Evolutionary conservation across 371 early-diverging fungal genomes (phyloP).

Genomic region (Mortierella polycephala): DNA sequence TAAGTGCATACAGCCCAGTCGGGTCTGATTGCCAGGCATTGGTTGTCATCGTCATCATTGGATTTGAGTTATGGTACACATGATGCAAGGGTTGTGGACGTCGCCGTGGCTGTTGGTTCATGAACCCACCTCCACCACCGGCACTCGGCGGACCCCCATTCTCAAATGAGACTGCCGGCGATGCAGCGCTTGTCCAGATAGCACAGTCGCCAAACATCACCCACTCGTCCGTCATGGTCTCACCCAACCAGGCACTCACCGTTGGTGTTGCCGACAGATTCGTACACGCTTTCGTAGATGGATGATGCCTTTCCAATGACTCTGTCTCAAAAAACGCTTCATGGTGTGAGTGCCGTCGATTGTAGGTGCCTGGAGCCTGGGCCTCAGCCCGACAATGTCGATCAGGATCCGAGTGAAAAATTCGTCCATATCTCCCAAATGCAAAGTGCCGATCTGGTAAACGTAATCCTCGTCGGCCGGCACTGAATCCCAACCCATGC

Average conservation of each 20-base stretch:
- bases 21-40: not conserved
- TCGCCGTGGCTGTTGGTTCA: conserved; percentile 9
- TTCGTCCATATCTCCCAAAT: conserved; percentile 30
- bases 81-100: conserved; percentile 26
- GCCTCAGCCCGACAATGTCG: not conserved
- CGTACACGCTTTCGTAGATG: not conserved
- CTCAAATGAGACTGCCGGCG: conserved; percentile 26
- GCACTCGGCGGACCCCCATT: conserved; percentile 16
- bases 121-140: conserved; percentile 1
- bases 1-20: not conserved
- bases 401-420: conserved; percentile 22
- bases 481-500: conserved; percentile 39
- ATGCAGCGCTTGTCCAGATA: conserved; percentile 39
- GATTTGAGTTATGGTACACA: conserved; percentile 14
- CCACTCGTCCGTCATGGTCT: conserved; percentile 48
- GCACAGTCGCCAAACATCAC: conserved; percentile 40
- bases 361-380: not conserved
- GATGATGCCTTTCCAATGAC: conserved; percentile 1
- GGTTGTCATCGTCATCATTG: not conserved
- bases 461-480: conserved; percentile 24
- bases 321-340: not conserved
- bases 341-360: not conserved
- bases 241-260: conserved; percentile 50
- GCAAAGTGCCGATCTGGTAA: conserved; percentile 24
- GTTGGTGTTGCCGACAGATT: not conserved